Evolutionary conservation across 139 green algal species (phyloP).

Genomic region (Pseudopediastrum boryanum): DNA sequence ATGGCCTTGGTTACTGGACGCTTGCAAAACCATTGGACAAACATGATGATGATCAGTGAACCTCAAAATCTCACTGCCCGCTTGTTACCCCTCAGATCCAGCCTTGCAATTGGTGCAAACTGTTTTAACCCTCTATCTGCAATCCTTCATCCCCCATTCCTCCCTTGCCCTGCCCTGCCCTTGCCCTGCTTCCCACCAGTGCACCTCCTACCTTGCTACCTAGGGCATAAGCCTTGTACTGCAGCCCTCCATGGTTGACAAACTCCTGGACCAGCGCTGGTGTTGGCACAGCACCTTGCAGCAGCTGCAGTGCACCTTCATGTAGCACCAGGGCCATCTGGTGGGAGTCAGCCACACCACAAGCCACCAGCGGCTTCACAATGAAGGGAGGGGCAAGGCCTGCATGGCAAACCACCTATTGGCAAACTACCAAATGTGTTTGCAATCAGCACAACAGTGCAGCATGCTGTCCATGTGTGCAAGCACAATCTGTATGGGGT

Average conservation of each 20-base stretch:
- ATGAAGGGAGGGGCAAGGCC: slow-evolving; percentile 65
- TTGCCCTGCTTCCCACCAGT: too few species aligned
- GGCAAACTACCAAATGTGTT: not conserved
- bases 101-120: too few species aligned
- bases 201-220: slow-evolving; percentile 53
- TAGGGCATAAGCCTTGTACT: slow-evolving; percentile 84
- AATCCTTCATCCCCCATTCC: too few species aligned
- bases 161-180: too few species aligned
- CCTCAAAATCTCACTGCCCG: too few species aligned
- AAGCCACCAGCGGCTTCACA: slow-evolving; percentile 76
- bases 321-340: slow-evolving; percentile 73
- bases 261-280: slow-evolving; percentile 77
- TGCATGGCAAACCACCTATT: not conserved
- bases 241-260: slow-evolving; percentile 73
- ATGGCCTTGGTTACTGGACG: too few species aligned
- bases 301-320: slow-evolving; percentile 27
- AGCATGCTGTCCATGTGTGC: not conserved
- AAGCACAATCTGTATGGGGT: not conserved
- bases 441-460: too few species aligned
- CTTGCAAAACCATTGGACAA: too few species aligned
- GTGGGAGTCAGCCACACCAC: slow-evolving; percentile 72
- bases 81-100: too few species aligned
- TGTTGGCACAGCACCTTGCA: slow-evolving; percentile 24
- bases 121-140: too few species aligned
- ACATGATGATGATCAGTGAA: too few species aligned